Percentiles rank a stretch among this genome's conserved stretches.
Conservation (phyloP, 1,139 yeast genomes). For the Blastobotrys persicus region DNA sequence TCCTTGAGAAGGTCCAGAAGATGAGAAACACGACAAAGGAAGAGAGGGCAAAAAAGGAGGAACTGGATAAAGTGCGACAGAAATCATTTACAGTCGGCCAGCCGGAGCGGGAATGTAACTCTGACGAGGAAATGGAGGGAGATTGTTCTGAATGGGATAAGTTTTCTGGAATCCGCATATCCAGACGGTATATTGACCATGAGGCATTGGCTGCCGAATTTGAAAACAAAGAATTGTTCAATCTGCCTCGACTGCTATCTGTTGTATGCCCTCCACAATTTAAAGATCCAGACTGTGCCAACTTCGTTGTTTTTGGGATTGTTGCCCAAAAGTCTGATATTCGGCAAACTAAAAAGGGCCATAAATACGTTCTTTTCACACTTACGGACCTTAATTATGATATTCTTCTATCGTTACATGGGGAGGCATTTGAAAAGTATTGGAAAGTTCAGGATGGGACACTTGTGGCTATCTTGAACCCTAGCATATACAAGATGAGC, state of each 20-base stretch:
- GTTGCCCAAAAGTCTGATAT: slow-evolving; percentile 58
- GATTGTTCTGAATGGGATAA: slow-evolving; percentile 18
- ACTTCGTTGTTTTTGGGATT: slow-evolving; percentile 75
- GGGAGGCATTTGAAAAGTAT: slow-evolving; percentile 62
- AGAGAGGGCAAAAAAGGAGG: neutral
- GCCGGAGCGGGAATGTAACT: neutral
- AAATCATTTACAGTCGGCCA: slow-evolving; percentile 11
- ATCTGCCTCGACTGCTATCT: slow-evolving; percentile 30
- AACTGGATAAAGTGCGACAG: slow-evolving; percentile 15
- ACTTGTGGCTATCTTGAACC: slow-evolving; percentile 71
- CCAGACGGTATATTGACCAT: slow-evolving; percentile 18
- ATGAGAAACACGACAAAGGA: slow-evolving; percentile 7
- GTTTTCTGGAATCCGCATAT: slow-evolving; percentile 21
- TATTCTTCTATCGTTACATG: slow-evolving; percentile 63
- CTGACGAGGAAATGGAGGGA: slow-evolving; percentile 8
- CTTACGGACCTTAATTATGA: slow-evolving; percentile 66
- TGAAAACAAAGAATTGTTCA: slow-evolving; percentile 22
- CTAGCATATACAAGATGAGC: slow-evolving; percentile 48
- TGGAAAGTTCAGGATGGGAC: slow-evolving; percentile 77
- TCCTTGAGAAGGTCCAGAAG: neutral
- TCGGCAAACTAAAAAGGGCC: slow-evolving; percentile 41
- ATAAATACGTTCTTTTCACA: slow-evolving; percentile 59
- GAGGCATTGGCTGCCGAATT: slow-evolving; percentile 19
- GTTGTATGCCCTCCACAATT: slow-evolving; percentile 68
- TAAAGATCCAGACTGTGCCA: slow-evolving; percentile 63